Percentiles rank a stretch among this genome's conserved stretches.
These are phyloP conservation scores for Trichoderma pleuroti DNA, from an alignment of 2,329 filamentous ascomycete species.

Conservation along the genomic window DNA sequence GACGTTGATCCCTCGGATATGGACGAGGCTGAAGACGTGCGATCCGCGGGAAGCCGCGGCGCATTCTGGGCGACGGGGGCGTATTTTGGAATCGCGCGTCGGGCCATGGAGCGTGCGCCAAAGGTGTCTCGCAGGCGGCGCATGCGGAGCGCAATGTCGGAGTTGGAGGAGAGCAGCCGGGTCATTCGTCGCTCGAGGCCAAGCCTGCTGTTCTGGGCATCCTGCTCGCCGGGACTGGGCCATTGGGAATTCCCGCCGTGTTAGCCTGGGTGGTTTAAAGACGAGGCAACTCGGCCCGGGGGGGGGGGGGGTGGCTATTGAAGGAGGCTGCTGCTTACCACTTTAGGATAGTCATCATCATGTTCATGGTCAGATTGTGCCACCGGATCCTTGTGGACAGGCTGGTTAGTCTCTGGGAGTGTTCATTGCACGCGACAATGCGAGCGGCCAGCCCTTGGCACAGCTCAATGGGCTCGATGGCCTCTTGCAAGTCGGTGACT, in stretches of 20 bases:
- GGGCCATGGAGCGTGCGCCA: slow-evolving; percentile 20
- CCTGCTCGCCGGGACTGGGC: slow-evolving; percentile 33
- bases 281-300: not conserved
- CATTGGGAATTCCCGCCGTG: too few species aligned
- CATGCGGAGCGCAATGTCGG: slow-evolving; percentile 32
- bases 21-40: slow-evolving; percentile 20
- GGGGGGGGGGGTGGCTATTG: not conserved
- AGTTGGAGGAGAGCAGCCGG: slow-evolving; percentile 35
- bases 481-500: slow-evolving; percentile 32
- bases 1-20: slow-evolving; percentile 14
- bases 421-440: slow-evolving; percentile 13
- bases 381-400: slow-evolving; percentile 35
- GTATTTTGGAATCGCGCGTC: slow-evolving; percentile 21
- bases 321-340: slow-evolving; percentile 29
- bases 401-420: slow-evolving; percentile 2
- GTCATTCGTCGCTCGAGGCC: slow-evolving; percentile 34
- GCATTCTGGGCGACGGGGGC: slow-evolving; percentile 18
- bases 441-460: slow-evolving; percentile 8
- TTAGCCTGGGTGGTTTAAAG: not conserved
- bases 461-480: slow-evolving; percentile 25
- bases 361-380: slow-evolving; percentile 39
- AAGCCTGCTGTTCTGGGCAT: slow-evolving; percentile 35
- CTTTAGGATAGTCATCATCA: slow-evolving; percentile 40
- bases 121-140: slow-evolving; percentile 27
- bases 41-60: slow-evolving; percentile 18